phyloP scores from a whole-genome alignment of 176 grass and related monocot species.

The Melocanna baccifera region DNA sequence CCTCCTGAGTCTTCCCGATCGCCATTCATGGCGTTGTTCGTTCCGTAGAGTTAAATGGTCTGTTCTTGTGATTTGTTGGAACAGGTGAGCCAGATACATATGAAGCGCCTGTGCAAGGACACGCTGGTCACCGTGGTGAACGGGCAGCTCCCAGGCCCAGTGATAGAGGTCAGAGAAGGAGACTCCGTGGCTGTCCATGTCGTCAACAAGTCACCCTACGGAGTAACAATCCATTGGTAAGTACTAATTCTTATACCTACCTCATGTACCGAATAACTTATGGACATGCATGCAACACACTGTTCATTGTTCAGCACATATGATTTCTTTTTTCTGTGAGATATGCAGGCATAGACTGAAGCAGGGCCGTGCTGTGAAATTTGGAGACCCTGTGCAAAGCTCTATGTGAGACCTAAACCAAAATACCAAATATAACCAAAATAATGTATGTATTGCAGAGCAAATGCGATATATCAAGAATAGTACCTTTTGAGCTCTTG shows the following conservation, averaged over 20 bases:
- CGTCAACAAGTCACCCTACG: conserved; percentile 16
- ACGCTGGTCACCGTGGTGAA: conserved; percentile 9
- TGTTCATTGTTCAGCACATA: background rate
- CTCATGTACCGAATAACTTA: no score
- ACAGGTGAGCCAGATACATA: conserved; percentile 11
- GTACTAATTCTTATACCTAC: no score
- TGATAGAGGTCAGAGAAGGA: conserved; percentile 13
- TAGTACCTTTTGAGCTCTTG: no score
- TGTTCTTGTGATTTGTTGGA: background rate
- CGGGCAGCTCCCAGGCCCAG: conserved; percentile 24
- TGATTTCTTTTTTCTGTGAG: background rate
- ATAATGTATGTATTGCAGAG: no score
- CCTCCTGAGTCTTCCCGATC: background rate
- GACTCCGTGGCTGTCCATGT: conserved; percentile 1
- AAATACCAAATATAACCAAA: no score
- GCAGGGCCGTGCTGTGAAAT: no score
- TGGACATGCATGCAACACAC: no score
- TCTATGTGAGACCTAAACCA: no score
- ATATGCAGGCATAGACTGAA: conserved; percentile 19
- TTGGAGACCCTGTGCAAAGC: no score
- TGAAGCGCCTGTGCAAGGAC: conserved; percentile 24
- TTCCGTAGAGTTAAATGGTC: background rate
- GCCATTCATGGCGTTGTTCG: no score
- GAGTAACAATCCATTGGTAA: conserved; percentile 28
- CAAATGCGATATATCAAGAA: no score